Evolutionary conservation across 768 basidiomycete genomes (phyloP), one percentile per base, ranked within the genome.

Genomic region (Naganishia friedmannii): DNA sequence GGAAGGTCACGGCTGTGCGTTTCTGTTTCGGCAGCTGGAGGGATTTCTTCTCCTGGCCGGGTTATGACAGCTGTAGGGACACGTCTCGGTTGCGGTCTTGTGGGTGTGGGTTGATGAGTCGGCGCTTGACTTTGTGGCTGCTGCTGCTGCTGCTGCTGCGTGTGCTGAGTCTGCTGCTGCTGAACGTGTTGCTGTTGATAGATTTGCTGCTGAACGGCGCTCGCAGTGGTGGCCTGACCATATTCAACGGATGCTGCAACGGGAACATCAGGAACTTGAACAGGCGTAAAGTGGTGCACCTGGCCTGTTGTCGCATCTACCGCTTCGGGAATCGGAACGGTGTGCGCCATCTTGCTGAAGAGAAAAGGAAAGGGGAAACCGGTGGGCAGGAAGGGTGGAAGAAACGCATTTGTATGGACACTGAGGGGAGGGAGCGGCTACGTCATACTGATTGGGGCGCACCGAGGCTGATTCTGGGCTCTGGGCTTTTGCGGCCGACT

Each of bases 31-130:
- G 48, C 3, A 3, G 3, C n/a, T 1, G 48, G 48, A 21, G 60
- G 60, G 42, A 42, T 8, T 8, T 42, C 42, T 21, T 63, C 60
- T 12, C 42, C 60, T 19, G 60, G 37, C 21, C 60, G 60, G 15
- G 60, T 45, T 42, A 63, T 63, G 42, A 63, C 60, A 8, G 60
- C 60, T 29, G 60, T 63, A 3, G 60, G 60, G 10, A 63, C 60
- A 17, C 60, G 29, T 45, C 19, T 42, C 7, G 34, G 34, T 37
- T 58, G 57, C 10, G 57, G 57, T 39, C 57, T 3, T n/a, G 32
- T 29, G 15, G 53, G 53, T 23, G 28, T 32, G 1, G 17, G 57
- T 58, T 56, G 55, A 29, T 28, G 55, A 8, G 57, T 6, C 9
- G 32, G 32, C 26, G 3, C 37, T n/a, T 19, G 57, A 9, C 1